phyloP scores from a whole-genome alignment of 2,329 filamentous ascomycete genomes.

The Spiromastix sp. region DNA sequence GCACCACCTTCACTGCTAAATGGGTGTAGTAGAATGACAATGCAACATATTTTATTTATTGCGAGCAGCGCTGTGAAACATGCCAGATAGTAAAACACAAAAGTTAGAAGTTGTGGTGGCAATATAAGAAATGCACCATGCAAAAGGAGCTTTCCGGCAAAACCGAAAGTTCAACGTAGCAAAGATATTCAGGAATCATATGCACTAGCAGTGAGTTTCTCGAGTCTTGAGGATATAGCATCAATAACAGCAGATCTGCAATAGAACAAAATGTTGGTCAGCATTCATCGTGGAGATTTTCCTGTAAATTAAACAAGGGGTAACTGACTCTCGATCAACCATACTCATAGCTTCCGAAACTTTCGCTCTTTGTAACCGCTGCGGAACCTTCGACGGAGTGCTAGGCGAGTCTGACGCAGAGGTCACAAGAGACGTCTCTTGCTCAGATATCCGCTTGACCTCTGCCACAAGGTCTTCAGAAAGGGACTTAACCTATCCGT shows the following conservation, averaged over 20 bases:
- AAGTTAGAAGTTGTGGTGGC: too few relatives aligned
- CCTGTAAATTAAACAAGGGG: background rate
- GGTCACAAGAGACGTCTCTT: slow-evolving; percentile 19
- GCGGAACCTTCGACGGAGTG: slow-evolving; percentile 25
- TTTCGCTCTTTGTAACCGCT: slow-evolving; percentile 35
- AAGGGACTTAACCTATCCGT: slow-evolving; percentile 29
- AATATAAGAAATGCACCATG: too few relatives aligned
- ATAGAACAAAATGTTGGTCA: slow-evolving; percentile 8
- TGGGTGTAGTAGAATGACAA: too few relatives aligned
- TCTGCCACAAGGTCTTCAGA: slow-evolving; percentile 27
- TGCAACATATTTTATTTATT: too few relatives aligned
- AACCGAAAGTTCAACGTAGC: too few relatives aligned
- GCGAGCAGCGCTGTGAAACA: too few relatives aligned
- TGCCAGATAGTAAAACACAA: too few relatives aligned
- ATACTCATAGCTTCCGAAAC: slow-evolving; percentile 39
- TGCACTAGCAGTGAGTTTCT: slow-evolving; percentile 28
- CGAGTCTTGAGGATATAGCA: slow-evolving; percentile 31
- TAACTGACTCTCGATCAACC: slow-evolving; percentile 38
- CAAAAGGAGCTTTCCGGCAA: too few relatives aligned
- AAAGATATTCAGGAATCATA: too few relatives aligned
- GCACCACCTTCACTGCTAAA: too few relatives aligned
- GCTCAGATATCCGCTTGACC: slow-evolving; percentile 19
- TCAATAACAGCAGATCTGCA: slow-evolving; percentile 33
- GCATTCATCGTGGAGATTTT: background rate
- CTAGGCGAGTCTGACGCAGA: slow-evolving; percentile 21